Conservation (phyloP, 2,329 filamentous ascomycete genomes). For the Coniella lustricola region DNA sequence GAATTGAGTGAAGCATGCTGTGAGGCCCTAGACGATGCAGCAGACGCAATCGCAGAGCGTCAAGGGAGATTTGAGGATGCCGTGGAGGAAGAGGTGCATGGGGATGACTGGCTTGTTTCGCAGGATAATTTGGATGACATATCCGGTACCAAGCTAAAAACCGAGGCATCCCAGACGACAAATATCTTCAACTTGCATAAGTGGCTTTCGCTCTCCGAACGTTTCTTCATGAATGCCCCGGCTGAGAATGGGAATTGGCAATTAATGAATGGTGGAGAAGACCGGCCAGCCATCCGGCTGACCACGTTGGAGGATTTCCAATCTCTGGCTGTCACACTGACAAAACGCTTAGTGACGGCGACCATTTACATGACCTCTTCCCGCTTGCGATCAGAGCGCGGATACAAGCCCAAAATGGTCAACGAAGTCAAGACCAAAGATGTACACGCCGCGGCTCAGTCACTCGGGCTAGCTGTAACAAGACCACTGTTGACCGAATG, state of each 20-base stretch:
- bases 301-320: constrained; percentile 74
- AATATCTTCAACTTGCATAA: constrained; percentile 48
- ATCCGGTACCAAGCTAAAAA: constrained; percentile 15
- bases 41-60: constrained; percentile 55
- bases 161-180: constrained; percentile 9
- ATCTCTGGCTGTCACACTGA: constrained; percentile 58
- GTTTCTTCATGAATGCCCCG: constrained; percentile 68
- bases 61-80: constrained; percentile 58
- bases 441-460: constrained; percentile 41
- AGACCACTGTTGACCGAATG: constrained; percentile 37
- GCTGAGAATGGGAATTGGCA: constrained; percentile 62
- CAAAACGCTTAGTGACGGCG: constrained; percentile 62
- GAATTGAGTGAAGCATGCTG: constrained; percentile 65
- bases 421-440: constrained; percentile 36
- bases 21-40: constrained; percentile 58
- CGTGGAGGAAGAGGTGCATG: constrained; percentile 54
- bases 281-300: constrained; percentile 62
- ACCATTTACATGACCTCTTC: constrained; percentile 64
- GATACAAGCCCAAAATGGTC: constrained; percentile 21
- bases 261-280: constrained; percentile 35
- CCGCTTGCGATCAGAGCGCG: constrained; percentile 49
- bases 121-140: constrained; percentile 20
- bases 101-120: constrained; percentile 59
- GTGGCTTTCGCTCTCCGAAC: constrained; percentile 58
- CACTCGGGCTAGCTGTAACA: constrained; percentile 36